Percentiles rank a stretch among this genome's conserved stretches.
Conservation (phyloP, 305 asterid genomes). For the Fraxinus sp. region DNA sequence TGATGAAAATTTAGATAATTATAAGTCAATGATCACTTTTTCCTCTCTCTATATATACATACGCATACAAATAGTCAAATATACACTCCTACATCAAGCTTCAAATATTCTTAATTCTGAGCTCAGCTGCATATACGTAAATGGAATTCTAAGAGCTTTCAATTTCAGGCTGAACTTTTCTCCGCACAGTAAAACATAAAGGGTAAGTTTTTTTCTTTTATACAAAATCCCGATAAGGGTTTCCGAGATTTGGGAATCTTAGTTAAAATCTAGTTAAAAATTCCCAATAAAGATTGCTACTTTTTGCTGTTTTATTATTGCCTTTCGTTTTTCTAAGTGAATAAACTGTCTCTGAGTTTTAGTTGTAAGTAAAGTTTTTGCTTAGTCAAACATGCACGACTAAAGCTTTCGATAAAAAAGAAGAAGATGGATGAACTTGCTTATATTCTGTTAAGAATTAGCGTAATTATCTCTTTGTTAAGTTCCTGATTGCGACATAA, state of each 20-base stretch:
- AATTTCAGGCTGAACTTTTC: slow-evolving; percentile 16
- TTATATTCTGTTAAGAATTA: not conserved
- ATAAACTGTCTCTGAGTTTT: not conserved
- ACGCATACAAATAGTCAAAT: not conserved
- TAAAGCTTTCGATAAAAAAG: not conserved
- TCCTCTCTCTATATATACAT: not conserved
- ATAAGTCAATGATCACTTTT: too few relatives aligned
- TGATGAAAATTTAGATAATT: not conserved
- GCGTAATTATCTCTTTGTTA: not conserved
- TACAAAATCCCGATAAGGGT: not conserved
- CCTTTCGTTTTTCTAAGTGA: not conserved
- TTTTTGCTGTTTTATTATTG: not conserved
- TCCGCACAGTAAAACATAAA: not conserved
- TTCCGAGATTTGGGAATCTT: not conserved
- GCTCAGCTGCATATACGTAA: slow-evolving; percentile 11
- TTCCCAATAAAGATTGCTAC: not conserved
- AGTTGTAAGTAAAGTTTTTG: not conserved
- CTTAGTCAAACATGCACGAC: not conserved
- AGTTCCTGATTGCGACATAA: not conserved
- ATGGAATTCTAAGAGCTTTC: slow-evolving; percentile 21
- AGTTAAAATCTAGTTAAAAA: not conserved
- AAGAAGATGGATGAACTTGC: not conserved
- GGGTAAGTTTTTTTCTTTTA: not conserved
- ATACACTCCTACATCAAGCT: not conserved
- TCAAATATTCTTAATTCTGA: slow-evolving; percentile 10